Base-by-base conservation (phyloP, 2,329 filamentous ascomycete genomes). In the Apiospora sp. region DNA sequence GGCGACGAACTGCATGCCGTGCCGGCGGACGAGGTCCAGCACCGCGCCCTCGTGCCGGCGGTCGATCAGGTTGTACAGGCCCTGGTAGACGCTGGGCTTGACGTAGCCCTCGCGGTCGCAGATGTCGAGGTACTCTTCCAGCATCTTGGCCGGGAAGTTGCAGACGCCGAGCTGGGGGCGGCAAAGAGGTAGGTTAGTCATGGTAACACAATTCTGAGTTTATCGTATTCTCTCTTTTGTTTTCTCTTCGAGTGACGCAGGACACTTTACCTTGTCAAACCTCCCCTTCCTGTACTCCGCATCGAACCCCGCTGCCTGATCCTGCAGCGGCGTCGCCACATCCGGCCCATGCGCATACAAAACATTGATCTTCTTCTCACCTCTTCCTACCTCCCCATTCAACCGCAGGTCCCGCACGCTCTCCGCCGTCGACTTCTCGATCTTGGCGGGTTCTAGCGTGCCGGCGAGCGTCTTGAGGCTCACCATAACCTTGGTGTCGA, bases 71-170 rank as follows among this genome's bases (percentile, higher is more conserved):
- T 74, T 75, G 58, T 73, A 75, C 22, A 49, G 69, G 16, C 74
- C 74, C 44, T 75, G 74, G 61, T 74, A 75, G n/a, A 72, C 74
- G 24, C 34, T 71, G 6, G 74, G 74, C 68, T 72, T 70, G 10
- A 74, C 70, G 67, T 74, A 74, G 49, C 68, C 74, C 27, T 72
- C 67, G 37, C 69, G 54, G 30, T 76, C 73, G 67, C 72, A 75
- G 16, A 74, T 74, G 41, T 71, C 71, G 51, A 75, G 68, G 14
- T 46, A 74, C 54, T 71, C 51, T 2, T 22, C 71, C 37, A 72
- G 24, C 46, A 48, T 22, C 19, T 51, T 30, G 16, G 43, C 19
- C 30, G 61, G 71, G 58, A 69, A 71, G 43, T 71, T 71, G 8
- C 41, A 58, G 3, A 71, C 30, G 0, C 71, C 64, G 41, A 71